phyloP scores from a whole-genome alignment of 192 early-diverging fungal species.

The Phlyctochytrium planicorne region DNA sequence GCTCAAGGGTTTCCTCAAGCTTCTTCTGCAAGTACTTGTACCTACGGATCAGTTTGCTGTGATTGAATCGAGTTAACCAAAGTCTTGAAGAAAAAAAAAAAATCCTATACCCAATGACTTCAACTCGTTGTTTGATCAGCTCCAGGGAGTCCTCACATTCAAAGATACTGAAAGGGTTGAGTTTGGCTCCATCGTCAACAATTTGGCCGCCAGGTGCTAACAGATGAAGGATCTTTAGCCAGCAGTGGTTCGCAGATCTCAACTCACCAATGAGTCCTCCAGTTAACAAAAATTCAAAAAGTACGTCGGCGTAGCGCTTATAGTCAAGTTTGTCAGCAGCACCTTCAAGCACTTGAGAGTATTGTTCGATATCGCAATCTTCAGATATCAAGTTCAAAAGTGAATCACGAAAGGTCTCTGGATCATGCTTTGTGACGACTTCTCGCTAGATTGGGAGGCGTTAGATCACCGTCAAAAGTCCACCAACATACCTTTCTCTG shows the following conservation, averaged over 20 bases:
- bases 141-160: conserved; percentile 64
- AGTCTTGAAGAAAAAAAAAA: conserved; percentile 2
- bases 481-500: background rate
- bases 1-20: conserved; percentile 82
- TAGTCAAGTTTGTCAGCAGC: conserved; percentile 88
- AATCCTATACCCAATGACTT: conserved; percentile 66
- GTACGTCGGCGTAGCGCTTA: conserved; percentile 90
- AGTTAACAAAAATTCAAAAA: conserved; percentile 91
- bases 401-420: conserved; percentile 55
- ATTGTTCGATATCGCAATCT: conserved; percentile 67
- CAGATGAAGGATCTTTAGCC: too few relatives aligned
- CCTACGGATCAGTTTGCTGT: conserved; percentile 81
- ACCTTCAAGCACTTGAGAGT: conserved; percentile 72
- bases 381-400: conserved; percentile 52
- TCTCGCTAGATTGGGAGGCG: conserved; percentile 49
- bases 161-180: conserved; percentile 83
- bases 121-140: conserved; percentile 72
- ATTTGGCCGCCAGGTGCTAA: too few relatives aligned
- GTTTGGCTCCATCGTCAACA: too few relatives aligned
- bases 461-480: background rate
- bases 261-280: conserved; percentile 85
- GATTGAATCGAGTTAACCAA: conserved; percentile 11
- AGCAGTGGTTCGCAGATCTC: conserved; percentile 67
- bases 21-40: conserved; percentile 90
- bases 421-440: conserved; percentile 68